Evolutionary conservation across 768 basidiomycete genomes (phyloP).

Genomic region (Amanita inopinata): DNA sequence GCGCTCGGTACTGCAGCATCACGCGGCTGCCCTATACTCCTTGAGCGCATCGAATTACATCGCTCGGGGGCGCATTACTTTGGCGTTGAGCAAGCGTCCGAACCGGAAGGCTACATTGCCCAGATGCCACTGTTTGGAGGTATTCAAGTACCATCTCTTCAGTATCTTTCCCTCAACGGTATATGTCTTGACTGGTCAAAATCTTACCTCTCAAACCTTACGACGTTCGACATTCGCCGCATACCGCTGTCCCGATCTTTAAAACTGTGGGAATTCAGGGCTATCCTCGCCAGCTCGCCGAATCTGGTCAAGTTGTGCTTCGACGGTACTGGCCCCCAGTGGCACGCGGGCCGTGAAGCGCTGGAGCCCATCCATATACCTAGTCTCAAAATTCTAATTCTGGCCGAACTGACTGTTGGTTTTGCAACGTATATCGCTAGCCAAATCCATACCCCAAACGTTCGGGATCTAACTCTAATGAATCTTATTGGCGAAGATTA

Average conservation of each 20-base stretch:
- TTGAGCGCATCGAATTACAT: constrained; percentile 63
- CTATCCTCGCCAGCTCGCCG: constrained; percentile 40
- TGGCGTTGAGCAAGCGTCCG: constrained; percentile 33
- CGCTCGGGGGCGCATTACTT: constrained; percentile 39
- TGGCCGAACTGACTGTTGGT: constrained; percentile 44
- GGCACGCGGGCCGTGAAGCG: constrained; percentile 14
- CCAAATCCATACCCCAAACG: constrained; percentile 45
- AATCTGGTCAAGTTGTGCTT: constrained; percentile 44
- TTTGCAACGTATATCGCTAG: constrained; percentile 39
- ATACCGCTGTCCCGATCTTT: constrained; percentile 46
- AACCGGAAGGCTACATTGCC: constrained; percentile 24
- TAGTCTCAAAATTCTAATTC: constrained; percentile 38
- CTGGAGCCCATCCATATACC: constrained; percentile 36
- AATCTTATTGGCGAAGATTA: constrained; percentile 43
- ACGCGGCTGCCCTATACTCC: constrained; percentile 25
- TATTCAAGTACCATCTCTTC: constrained; percentile 32
- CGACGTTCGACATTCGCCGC: constrained; percentile 54
- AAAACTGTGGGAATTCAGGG: constrained; percentile 37
- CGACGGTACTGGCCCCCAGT: constrained; percentile 52
- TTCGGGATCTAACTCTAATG: constrained; percentile 51
- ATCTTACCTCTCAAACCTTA: constrained; percentile 42
- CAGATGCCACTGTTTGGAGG: constrained; percentile 43
- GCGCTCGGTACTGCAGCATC: constrained; percentile 30
- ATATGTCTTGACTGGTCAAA: constrained; percentile 51
- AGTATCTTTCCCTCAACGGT: constrained; percentile 45